These are phyloP conservation scores for Leccinum subgranulosum DNA, from an alignment of 768 basidiomycete species.

Conservation along the genomic window DNA sequence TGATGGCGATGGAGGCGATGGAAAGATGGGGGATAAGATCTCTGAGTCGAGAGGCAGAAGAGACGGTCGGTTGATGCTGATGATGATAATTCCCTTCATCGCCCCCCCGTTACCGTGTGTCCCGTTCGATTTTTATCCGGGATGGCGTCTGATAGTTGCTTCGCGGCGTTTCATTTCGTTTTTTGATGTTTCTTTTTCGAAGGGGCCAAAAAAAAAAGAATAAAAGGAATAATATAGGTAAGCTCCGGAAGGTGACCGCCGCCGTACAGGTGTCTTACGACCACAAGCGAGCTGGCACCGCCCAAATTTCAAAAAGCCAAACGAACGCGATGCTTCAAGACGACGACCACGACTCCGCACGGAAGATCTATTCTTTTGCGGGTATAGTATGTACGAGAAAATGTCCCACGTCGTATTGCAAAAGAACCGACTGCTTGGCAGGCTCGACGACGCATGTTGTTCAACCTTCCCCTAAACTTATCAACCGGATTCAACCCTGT, in stretches of 20 bases:
- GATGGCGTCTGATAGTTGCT: not conserved
- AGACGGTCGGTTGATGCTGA: not conserved
- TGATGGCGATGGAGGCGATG: not conserved
- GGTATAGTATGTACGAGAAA: not conserved
- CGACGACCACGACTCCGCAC: not conserved
- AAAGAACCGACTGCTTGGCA: not conserved
- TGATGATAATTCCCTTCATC: constrained; percentile 1
- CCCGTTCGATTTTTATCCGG: constrained; percentile 7
- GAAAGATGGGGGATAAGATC: not conserved
- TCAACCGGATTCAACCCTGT: too few relatives aligned
- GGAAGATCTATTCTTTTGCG: not conserved
- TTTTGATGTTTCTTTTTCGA: not conserved
- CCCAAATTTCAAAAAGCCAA: not conserved
- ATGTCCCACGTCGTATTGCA: not conserved
- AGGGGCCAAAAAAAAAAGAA: not conserved
- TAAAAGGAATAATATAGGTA: not conserved
- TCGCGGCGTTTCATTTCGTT: constrained; percentile 16
- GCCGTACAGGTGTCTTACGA: not conserved
- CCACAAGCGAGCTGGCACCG: not conserved
- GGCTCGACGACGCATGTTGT: not conserved
- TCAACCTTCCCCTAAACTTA: not conserved
- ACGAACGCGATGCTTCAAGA: not conserved
- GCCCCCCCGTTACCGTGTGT: constrained; percentile 3
- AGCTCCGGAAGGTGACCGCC: not conserved
- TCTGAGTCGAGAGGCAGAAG: not conserved